Evolutionary conservation across 345 rosid species (phyloP).

Genomic region (Dimocarpus longan): DNA sequence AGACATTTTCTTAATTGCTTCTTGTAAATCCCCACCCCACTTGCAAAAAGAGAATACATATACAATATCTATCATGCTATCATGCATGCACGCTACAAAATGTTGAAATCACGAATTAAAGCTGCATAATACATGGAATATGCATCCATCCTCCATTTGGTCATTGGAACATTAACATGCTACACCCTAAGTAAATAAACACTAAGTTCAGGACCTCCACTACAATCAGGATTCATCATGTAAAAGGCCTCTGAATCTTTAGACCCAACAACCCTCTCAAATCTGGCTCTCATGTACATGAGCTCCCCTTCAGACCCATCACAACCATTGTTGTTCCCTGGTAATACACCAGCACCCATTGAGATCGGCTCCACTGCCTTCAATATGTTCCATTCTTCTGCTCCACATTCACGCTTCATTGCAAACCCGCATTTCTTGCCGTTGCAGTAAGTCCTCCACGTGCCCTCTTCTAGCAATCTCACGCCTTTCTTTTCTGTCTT

Average conservation of each 20-base stretch:
- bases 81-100: neutral
- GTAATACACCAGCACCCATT: conserved; percentile 98
- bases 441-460: conserved; percentile 88
- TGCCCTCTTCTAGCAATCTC: conserved; percentile 64
- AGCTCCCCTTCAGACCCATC: conserved; percentile 73
- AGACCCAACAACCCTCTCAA: conserved; percentile 90
- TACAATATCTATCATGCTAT: conserved; percentile 5
- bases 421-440: conserved; percentile 89
- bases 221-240: conserved; percentile 89
- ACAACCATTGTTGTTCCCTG: conserved; percentile 41
- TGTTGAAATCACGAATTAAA: neutral
- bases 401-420: conserved; percentile 61
- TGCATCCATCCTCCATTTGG: neutral
- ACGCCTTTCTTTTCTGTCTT: conserved; percentile 42
- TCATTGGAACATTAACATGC: neutral
- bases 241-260: conserved; percentile 92
- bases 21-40: neutral
- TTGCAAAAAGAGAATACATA: conserved; percentile 8
- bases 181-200: conserved; percentile 75
- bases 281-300: conserved; percentile 96
- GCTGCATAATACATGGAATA: conserved; percentile 2
- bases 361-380: conserved; percentile 80
- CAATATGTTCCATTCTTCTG: conserved; percentile 66
- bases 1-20: neutral
- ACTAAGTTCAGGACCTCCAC: conserved; percentile 93